Base-by-base conservation (phyloP, 2,329 filamentous ascomycete genomes). In the Alternaria gansuensis region DNA sequence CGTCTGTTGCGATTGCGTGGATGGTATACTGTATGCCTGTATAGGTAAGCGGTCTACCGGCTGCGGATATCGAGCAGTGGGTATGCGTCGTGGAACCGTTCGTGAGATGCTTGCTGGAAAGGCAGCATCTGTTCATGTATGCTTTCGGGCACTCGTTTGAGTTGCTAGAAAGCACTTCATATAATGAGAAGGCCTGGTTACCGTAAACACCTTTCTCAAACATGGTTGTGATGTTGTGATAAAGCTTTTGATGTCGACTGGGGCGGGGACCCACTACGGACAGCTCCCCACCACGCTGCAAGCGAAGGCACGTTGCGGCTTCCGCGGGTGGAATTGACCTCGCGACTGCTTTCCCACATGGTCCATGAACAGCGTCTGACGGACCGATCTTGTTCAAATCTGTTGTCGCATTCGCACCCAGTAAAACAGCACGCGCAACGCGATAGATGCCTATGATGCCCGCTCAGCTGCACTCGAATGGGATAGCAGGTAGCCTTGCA, bases 71-170 rank as follows among this genome's bases (percentile, higher is more conserved):
- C 58, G 51, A 48, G 62, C 28, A 60, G 64, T 58, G 37, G 52
- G 54, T 57, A 64, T 53, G 56, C 64, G 54, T 71, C 63, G 67
- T 57, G 60, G 59, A 66, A 68, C 57, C 51, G 49, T 60, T 64
- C 63, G 58, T 46, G 52, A 57, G 63, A 55, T 65, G 64, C 62
- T 55, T 61, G 65, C 65, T 55, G 62, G 57, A 59, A 57, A 62
- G 63, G 68, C 63, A 55, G 51, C 58, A 62, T 48, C 60, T 63
- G 34, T 57, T 51, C 62, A 67, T 71, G 66, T 73, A 73, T 59
- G 65, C 57, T 73, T 66, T 54, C 51, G 53, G 65, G 59, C 59
- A 59, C 65, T 59, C 52, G 39, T 40, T 66, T 43, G 49, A 64
- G 62, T 59, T 60, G 69, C 72, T 68, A 58, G 53, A 57, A 51